Percentiles rank a stretch among this genome's conserved stretches.
phyloP scores from a whole-genome alignment of 2,329 filamentous ascomycete species.

The Claviceps arundinis region DNA sequence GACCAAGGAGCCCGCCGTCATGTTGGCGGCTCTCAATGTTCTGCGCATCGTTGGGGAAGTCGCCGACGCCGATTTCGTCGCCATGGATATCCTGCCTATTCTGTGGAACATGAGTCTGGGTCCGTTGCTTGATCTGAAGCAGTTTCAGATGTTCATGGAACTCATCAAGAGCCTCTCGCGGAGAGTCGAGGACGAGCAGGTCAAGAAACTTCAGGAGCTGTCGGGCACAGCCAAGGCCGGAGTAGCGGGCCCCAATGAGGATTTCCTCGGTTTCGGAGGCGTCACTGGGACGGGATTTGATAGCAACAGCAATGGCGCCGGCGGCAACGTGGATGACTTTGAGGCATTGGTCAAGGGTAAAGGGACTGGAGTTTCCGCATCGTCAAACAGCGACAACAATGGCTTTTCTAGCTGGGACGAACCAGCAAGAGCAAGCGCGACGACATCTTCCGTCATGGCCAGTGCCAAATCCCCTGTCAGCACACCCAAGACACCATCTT shows the following conservation, averaged over 20 bases:
- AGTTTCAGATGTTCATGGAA: conserved; percentile 83
- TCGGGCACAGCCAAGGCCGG: conserved; percentile 43
- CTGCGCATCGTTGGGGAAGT: conserved; percentile 69
- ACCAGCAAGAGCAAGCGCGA: background rate
- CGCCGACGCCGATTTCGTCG: conserved; percentile 82
- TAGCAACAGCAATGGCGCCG: conserved; percentile 22
- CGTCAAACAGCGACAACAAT: conserved; percentile 28
- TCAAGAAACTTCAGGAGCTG: conserved; percentile 75
- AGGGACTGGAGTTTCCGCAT: conserved; percentile 18
- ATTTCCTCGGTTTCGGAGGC: conserved; percentile 59
- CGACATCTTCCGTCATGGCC: conserved; percentile 19
- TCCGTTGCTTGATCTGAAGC: conserved; percentile 71
- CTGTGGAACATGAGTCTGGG: conserved; percentile 88
- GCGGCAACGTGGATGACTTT: conserved; percentile 59
- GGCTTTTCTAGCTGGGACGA: conserved; percentile 37
- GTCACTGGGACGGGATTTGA: conserved; percentile 49
- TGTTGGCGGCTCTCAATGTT: conserved; percentile 82
- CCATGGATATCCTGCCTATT: conserved; percentile 78
- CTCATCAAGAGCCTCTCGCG: conserved; percentile 70
- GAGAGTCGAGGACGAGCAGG: conserved; percentile 80
- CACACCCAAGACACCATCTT: conserved; percentile 34
- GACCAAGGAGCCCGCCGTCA: conserved; percentile 94
- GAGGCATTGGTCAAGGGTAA: conserved; percentile 75
- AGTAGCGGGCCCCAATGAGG: conserved; percentile 39
- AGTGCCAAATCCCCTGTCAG: conserved; percentile 21